phyloP scores from a whole-genome alignment of 306 rosid genomes.

The Nissolia schottii region DNA sequence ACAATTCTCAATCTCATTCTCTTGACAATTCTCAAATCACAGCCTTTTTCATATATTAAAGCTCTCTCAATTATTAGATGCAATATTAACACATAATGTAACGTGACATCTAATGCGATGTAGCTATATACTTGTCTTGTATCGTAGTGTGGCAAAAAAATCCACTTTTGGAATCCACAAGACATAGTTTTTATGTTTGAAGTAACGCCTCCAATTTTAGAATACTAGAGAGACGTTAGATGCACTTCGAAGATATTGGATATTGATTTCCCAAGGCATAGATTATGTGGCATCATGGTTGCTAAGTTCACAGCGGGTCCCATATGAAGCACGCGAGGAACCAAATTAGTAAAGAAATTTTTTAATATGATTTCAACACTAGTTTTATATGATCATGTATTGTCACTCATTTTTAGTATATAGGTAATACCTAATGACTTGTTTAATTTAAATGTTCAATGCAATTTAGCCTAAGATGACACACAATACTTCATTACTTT shows the following conservation, averaged over 20 bases:
- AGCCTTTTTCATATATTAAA: no score
- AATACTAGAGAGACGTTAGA: neutral
- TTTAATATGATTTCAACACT: no score
- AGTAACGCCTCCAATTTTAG: neutral
- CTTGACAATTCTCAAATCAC: neutral
- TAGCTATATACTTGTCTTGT: neutral
- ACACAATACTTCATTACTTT: no score
- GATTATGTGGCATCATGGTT: neutral
- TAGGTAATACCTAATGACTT: no score
- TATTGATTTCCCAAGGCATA: conserved; percentile 1
- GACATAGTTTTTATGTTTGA: neutral
- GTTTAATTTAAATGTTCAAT: no score
- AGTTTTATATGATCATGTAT: no score
- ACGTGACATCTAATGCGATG: neutral
- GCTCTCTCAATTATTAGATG: no score
- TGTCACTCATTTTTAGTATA: no score
- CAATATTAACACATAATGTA: neutral
- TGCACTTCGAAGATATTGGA: neutral
- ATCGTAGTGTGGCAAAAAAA: neutral
- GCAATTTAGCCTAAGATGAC: no score
- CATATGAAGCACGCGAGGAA: conserved; percentile 20
- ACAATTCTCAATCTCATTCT: neutral
- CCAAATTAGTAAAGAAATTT: neutral
- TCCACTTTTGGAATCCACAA: neutral
- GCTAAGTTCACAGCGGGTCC: neutral